Percentiles rank a stretch among this genome's conserved stretches.
These are phyloP conservation scores for Ceratobasidium sp. DNA, from an alignment of 1,284 basidiomycete species.

Conservation along the genomic window DNA sequence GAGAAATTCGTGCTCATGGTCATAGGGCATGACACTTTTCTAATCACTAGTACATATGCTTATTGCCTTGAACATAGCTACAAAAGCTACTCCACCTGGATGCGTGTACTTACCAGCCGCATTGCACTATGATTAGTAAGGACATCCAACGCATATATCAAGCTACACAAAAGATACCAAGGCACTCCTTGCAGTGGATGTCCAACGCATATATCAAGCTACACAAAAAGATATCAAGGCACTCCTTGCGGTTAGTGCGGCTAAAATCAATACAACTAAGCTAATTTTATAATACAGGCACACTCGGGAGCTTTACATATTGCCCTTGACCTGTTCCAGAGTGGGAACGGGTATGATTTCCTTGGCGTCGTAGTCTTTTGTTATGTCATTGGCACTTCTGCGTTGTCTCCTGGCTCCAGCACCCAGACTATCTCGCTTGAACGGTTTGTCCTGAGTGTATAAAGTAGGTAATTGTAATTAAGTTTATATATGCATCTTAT, in stretches of 20 bases:
- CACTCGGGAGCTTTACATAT: background rate
- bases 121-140: background rate
- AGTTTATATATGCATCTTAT: slow-evolving; percentile 1
- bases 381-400: background rate
- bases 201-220: slow-evolving; percentile 4
- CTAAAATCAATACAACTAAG: background rate
- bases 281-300: background rate
- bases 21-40: too few species aligned
- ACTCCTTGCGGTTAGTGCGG: background rate
- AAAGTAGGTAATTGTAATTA: background rate
- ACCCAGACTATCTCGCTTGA: background rate
- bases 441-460: slow-evolving; percentile 5
- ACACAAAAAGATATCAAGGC: background rate
- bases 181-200: too few species aligned
- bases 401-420: background rate
- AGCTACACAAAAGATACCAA: background rate
- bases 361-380: background rate
- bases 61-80: background rate
- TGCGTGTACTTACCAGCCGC: background rate
- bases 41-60: background rate
- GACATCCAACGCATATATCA: slow-evolving; percentile 4
- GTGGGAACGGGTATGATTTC: background rate
- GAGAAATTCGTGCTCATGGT: too few species aligned
- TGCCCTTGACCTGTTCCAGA: slow-evolving; percentile 7
- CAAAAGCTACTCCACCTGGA: background rate